Evolutionary conservation across 495 filamentous ascomycete species (phyloP).

Genomic region (Tetracladium setigerum): DNA sequence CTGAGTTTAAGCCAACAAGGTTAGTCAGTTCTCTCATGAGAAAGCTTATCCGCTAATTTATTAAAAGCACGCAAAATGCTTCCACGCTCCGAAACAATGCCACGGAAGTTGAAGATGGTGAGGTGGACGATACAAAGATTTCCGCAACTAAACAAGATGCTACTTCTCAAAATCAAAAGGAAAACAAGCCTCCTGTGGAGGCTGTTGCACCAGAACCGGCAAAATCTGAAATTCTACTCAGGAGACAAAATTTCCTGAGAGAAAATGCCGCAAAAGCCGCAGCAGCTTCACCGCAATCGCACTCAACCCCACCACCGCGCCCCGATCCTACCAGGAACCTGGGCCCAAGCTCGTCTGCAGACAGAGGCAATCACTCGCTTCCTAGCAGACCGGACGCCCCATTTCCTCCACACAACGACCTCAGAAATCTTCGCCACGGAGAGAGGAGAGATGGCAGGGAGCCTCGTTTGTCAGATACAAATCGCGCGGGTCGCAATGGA

Average conservation of each 20-base stretch:
- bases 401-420: slow-evolving; percentile 16
- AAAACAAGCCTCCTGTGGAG: slow-evolving; percentile 21
- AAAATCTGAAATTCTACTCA: slow-evolving; percentile 26
- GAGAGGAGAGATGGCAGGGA: slow-evolving; percentile 24
- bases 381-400: slow-evolving; percentile 20
- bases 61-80: slow-evolving; percentile 17
- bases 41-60: slow-evolving; percentile 7
- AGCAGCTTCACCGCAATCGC: slow-evolving; percentile 22
- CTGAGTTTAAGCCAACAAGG: slow-evolving; percentile 36
- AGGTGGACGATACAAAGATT: slow-evolving; percentile 60
- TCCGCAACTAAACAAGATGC: slow-evolving; percentile 17
- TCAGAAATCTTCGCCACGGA: slow-evolving; percentile 17
- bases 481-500: slow-evolving; percentile 18
- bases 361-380: slow-evolving; percentile 10
- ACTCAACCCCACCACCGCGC: slow-evolving; percentile 18
- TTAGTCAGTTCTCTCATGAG: not conserved
- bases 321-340: slow-evolving; percentile 17
- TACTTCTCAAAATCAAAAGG: not conserved
- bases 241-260: slow-evolving; percentile 26
- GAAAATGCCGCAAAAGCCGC: slow-evolving; percentile 23
- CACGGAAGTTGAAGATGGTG: slow-evolving; percentile 68
- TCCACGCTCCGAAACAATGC: slow-evolving; percentile 28
- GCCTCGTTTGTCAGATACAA: slow-evolving; percentile 19
- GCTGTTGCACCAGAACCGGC: slow-evolving; percentile 21
- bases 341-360: slow-evolving; percentile 17